Conservation (phyloP, 345 rosid genomes). For the Eucalyptus marginata region DNA sequence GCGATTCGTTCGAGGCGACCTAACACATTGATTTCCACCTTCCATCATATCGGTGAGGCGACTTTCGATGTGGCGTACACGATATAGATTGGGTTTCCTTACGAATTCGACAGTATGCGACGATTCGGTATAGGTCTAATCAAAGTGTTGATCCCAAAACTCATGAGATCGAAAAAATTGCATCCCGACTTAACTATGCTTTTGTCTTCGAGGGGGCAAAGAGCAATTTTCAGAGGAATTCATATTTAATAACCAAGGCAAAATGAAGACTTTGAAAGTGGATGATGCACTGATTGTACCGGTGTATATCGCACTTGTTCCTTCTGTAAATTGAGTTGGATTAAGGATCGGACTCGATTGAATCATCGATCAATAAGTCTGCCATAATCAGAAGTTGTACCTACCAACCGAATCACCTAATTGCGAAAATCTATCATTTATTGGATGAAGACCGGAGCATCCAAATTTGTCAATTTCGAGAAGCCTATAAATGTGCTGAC, state of each 20-base stretch:
- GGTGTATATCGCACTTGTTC: accelerated
- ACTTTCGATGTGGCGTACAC: neutral
- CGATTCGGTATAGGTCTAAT: accelerated
- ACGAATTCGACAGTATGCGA: accelerated
- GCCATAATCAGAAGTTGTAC: accelerated
- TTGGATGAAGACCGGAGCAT: neutral
- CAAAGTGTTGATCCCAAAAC: neutral
- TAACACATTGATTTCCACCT: neutral
- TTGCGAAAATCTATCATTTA: neutral
- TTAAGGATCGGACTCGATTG: neutral
- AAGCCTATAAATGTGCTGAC: neutral
- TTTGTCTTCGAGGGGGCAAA: neutral
- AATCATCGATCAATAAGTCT: neutral
- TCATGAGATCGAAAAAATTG: neutral
- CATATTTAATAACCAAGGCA: neutral
- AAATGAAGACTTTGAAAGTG: neutral
- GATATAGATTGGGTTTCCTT: accelerated
- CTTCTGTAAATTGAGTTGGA: neutral
- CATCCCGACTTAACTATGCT: too few relatives aligned
- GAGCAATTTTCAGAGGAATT: neutral
- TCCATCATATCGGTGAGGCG: too few relatives aligned
- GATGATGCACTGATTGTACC: accelerated
- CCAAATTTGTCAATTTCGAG: neutral
- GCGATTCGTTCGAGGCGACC: neutral
- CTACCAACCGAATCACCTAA: accelerated